phyloP scores from a whole-genome alignment of 805 yeast species.

The Zygosaccharomyces rouxii region DNA sequence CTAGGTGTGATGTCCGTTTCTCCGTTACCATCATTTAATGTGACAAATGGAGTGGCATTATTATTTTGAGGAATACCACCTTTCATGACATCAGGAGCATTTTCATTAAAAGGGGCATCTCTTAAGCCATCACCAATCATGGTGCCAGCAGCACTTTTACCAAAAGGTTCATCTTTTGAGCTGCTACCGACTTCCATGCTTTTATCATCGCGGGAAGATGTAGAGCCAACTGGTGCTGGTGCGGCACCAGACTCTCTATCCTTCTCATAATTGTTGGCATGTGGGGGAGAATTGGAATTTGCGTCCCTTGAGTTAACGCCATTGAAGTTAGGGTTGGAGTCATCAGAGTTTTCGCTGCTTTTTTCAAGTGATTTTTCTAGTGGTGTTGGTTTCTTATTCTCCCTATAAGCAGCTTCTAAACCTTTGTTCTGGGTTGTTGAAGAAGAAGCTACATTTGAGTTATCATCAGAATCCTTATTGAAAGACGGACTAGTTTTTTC shows the following conservation, averaged over 20 bases:
- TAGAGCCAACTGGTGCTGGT: no score
- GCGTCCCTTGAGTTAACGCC: no score
- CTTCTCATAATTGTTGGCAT: no score
- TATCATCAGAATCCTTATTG: background rate
- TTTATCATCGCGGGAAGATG: no score
- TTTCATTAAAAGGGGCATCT: background rate
- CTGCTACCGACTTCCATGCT: background rate
- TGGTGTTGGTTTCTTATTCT: background rate
- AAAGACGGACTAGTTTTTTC: background rate
- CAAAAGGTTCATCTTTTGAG: background rate
- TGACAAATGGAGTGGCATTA: background rate
- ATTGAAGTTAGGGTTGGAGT: no score
- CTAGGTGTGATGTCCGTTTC: slow-evolving; percentile 3
- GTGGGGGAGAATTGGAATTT: no score
- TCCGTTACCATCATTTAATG: background rate
- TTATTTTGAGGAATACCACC: background rate
- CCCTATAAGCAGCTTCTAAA: background rate
- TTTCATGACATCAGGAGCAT: no score
- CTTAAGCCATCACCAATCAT: background rate
- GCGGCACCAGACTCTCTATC: no score
- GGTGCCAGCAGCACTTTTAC: background rate
- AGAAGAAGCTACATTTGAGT: background rate
- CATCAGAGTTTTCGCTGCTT: no score
- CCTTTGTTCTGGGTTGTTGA: background rate
- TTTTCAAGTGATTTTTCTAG: no score